Evolutionary conservation across 495 filamentous ascomycete genomes (phyloP).

Genomic region (Recurvomyces mirabilis): DNA sequence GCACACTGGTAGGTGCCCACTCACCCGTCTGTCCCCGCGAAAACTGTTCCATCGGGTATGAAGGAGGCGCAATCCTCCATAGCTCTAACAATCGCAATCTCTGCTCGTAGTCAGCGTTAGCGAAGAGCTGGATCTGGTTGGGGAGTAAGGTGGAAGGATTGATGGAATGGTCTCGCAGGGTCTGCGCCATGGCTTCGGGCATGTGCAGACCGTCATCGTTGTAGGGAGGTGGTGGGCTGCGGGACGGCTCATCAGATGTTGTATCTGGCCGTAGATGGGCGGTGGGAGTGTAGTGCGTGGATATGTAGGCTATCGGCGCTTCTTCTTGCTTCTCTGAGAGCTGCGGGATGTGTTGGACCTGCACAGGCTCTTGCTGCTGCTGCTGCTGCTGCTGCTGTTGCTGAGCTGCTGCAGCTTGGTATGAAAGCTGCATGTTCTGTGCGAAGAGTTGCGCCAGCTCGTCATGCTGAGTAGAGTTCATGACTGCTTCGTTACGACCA

Average conservation of each 20-base stretch:
- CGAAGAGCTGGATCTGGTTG: constrained; percentile 31
- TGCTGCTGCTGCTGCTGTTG: constrained; percentile 11
- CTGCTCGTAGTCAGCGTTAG: constrained; percentile 30
- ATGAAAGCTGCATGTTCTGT: constrained; percentile 25
- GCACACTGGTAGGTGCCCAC: constrained; percentile 27
- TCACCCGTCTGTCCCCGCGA: constrained; percentile 6
- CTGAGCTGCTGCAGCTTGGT: constrained; percentile 4
- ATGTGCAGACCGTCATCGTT: constrained; percentile 2
- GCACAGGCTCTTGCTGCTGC: background rate
- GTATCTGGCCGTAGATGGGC: constrained; percentile 25
- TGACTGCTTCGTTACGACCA: constrained; percentile 13
- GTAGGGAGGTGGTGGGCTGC: constrained; percentile 20
- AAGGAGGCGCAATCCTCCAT: constrained; percentile 31
- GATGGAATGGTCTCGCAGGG: constrained; percentile 27
- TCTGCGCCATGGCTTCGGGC: constrained; percentile 21
- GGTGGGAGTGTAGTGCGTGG: constrained; percentile 32
- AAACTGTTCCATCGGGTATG: constrained; percentile 12
- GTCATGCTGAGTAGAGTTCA: constrained; percentile 30
- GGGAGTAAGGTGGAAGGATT: constrained; percentile 30
- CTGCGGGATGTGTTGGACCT: constrained; percentile 2
- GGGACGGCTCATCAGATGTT: constrained; percentile 15
- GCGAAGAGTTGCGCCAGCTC: constrained; percentile 31
- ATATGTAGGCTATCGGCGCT: constrained; percentile 27
- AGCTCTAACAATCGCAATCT: constrained; percentile 32
- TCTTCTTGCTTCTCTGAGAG: constrained; percentile 7